phyloP scores from a whole-genome alignment of 2,329 filamentous ascomycete genomes.

The Talaromyces sp. region DNA sequence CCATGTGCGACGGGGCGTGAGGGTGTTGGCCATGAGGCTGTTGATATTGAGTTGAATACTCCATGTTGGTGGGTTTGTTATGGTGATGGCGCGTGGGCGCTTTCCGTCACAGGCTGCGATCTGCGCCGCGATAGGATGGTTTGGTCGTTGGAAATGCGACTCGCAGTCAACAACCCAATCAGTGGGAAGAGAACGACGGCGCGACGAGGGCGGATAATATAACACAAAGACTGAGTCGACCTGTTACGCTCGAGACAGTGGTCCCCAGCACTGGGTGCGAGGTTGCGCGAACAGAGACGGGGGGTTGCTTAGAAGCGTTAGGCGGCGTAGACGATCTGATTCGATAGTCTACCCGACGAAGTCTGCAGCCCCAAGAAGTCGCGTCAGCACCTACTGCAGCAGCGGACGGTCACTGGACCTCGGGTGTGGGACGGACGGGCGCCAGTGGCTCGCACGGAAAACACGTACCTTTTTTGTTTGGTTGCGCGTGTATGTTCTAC shows the following conservation, averaged over 20 bases:
- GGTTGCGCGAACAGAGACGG: slow-evolving; percentile 21
- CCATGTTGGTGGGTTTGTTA: slow-evolving; percentile 45
- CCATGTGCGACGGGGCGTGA: slow-evolving; percentile 54
- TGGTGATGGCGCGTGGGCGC: slow-evolving; percentile 8
- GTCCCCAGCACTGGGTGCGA: slow-evolving; percentile 7
- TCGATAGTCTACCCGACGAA: slow-evolving; percentile 32
- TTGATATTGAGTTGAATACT: slow-evolving; percentile 69
- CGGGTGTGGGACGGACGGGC: slow-evolving; percentile 13
- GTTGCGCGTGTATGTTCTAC: slow-evolving; percentile 13
- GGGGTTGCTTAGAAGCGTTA: slow-evolving; percentile 17
- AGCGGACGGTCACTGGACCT: slow-evolving; percentile 38
- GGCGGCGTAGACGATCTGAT: slow-evolving; percentile 30
- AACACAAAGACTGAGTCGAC: neutral
- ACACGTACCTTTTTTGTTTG: slow-evolving; percentile 25
- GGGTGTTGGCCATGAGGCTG: slow-evolving; percentile 59
- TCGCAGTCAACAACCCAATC: slow-evolving; percentile 10
- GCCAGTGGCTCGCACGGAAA: slow-evolving; percentile 15
- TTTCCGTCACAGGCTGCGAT: slow-evolving; percentile 9
- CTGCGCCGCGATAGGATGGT: slow-evolving; percentile 7
- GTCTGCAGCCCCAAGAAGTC: slow-evolving; percentile 35
- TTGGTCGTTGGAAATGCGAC: slow-evolving; percentile 1
- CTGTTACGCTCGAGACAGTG: neutral
- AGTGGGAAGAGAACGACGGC: neutral
- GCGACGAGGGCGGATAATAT: slow-evolving; percentile 3
- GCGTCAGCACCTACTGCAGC: slow-evolving; percentile 42